Evolutionary conservation across 306 rosid genomes (phyloP).

Genomic region (Corylus avellana): DNA sequence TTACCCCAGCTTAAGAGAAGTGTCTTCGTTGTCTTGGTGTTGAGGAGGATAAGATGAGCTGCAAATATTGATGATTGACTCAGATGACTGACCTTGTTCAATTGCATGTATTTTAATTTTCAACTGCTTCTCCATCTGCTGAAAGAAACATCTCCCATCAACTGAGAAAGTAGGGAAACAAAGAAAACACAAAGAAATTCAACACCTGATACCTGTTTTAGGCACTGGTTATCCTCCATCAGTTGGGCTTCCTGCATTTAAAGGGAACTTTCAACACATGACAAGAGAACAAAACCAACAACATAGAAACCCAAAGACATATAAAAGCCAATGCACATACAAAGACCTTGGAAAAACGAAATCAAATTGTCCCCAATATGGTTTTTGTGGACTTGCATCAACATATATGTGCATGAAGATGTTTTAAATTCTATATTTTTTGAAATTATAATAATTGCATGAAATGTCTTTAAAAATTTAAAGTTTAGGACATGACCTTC

Average conservation of each 20-base stretch:
- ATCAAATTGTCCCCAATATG: too few species aligned
- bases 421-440: background rate
- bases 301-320: too few species aligned
- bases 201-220: constrained; percentile 34
- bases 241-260: constrained; percentile 30
- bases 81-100: constrained; percentile 33
- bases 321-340: too few species aligned
- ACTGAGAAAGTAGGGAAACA: background rate
- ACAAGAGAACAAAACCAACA: too few species aligned
- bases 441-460: background rate
- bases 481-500: constrained; percentile 28
- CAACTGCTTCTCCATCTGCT: constrained; percentile 2
- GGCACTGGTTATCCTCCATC: constrained; percentile 29
- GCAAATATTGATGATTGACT: constrained; percentile 19
- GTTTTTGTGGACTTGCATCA: too few species aligned
- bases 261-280: background rate
- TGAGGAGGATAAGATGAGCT: constrained; percentile 22
- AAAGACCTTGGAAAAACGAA: too few species aligned
- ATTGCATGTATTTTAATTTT: constrained; percentile 12
- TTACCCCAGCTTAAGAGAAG: constrained; percentile 54
- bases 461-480: background rate
- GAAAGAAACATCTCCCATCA: background rate
- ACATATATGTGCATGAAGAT: background rate
- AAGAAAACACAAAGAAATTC: background rate
- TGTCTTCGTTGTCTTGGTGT: constrained; percentile 26